These are phyloP conservation scores for Oryza glaberrima DNA, from an alignment of 176 grass and related monocot species.

Conservation along the genomic window DNA sequence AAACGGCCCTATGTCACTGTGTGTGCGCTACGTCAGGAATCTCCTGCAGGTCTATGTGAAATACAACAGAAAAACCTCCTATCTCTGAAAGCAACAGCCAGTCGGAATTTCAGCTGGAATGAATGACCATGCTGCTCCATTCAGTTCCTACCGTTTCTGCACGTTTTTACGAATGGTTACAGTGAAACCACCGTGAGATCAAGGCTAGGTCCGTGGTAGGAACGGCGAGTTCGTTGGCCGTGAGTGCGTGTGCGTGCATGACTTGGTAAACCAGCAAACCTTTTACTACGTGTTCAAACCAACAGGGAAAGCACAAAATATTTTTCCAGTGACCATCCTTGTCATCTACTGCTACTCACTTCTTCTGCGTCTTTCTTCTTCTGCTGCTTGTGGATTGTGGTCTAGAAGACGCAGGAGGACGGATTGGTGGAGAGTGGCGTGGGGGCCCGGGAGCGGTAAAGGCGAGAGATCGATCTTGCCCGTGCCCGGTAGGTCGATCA, in stretches of 20 bases:
- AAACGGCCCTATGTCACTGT: background rate
- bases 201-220: background rate
- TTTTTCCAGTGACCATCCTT: conserved; percentile 19
- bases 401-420: background rate
- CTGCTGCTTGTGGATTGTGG: conserved; percentile 4
- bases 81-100: conserved; percentile 3
- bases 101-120: background rate
- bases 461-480: conserved; percentile 34
- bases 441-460: conserved; percentile 12
- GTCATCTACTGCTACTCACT: conserved; percentile 10
- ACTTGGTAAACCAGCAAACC: conserved; percentile 50
- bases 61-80: background rate
- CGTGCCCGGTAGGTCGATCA: background rate
- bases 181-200: background rate
- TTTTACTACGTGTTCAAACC: conserved; percentile 47
- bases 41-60: conserved; percentile 9
- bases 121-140: background rate
- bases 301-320: conserved; percentile 16
- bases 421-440: background rate
- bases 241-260: background rate
- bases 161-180: conserved; percentile 15
- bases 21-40: conserved; percentile 33
- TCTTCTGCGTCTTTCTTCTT: background rate
- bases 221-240: conserved; percentile 23
- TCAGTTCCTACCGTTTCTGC: background rate